Percentiles rank a stretch among this genome's conserved stretches.
Conservation (phyloP, 2,329 filamentous ascomycete genomes). For the Fusarium nurragi region DNA sequence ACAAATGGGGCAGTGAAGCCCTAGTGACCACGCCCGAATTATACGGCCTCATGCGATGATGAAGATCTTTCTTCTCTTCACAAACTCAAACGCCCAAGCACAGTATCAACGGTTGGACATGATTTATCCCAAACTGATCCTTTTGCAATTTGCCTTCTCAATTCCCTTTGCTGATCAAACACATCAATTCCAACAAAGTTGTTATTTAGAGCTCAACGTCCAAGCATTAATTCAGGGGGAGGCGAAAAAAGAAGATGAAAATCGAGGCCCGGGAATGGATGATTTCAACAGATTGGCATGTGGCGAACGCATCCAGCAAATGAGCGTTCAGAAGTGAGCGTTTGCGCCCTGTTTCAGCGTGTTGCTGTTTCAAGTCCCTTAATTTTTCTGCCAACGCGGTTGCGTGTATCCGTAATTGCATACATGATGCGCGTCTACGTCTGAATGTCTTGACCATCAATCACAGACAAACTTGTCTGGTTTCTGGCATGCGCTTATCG, state of each 20-base stretch:
- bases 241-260: conserved; percentile 31
- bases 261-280: conserved; percentile 18
- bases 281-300: conserved; percentile 39
- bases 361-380: conserved; percentile 25
- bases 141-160: conserved; percentile 12
- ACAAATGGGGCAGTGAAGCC: conserved; percentile 1
- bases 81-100: background rate
- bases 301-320: conserved; percentile 33
- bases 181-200: background rate
- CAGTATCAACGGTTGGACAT: background rate
- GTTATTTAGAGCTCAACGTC: background rate
- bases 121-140: background rate
- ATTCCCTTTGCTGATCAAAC: background rate
- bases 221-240: conserved; percentile 24
- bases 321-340: conserved; percentile 6
- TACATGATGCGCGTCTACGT: conserved; percentile 5
- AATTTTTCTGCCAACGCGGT: background rate
- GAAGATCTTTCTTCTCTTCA: conserved; percentile 3
- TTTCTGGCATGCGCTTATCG: conserved; percentile 10
- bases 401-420: conserved; percentile 2
- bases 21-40: conserved; percentile 9
- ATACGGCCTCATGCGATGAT: background rate
- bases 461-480: background rate
- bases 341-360: conserved; percentile 24
- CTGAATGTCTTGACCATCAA: conserved; percentile 3